These are phyloP conservation scores for Botrytis fabae DNA, from an alignment of 2,329 filamentous ascomycete species.

Conservation along the genomic window DNA sequence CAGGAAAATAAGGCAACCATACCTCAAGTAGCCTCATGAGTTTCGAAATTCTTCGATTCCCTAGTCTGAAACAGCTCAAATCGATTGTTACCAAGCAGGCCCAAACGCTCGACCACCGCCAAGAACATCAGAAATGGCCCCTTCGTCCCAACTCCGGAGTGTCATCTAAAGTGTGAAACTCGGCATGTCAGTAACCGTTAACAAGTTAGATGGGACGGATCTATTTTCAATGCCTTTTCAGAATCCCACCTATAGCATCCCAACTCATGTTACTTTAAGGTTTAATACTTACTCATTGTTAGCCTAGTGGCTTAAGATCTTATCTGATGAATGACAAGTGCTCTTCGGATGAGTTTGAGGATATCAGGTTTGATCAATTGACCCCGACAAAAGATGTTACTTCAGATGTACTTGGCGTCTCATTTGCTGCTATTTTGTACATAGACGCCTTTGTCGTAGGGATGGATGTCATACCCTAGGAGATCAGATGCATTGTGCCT, in stretches of 20 bases:
- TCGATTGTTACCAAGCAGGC: not conserved
- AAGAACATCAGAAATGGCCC: not conserved
- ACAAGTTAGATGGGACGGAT: not conserved
- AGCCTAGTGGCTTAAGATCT: not conserved
- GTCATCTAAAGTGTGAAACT: conserved; percentile 21
- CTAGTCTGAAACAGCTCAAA: not conserved
- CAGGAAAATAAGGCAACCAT: not conserved
- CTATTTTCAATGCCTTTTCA: not conserved
- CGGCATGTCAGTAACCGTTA: not conserved
- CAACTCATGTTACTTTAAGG: not conserved
- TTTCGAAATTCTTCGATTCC: conserved; percentile 11
- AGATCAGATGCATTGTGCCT: not conserved
- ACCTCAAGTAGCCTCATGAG: not conserved
- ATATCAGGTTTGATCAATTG: not conserved
- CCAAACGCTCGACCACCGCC: conserved; percentile 2
- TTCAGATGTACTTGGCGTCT: conserved; percentile 4
- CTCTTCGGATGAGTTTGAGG: conserved; percentile 1
- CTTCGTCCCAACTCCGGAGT: not conserved
- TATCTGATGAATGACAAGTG: conserved; percentile 3
- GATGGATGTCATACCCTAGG: not conserved
- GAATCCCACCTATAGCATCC: not conserved
- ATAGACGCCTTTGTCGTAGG: not conserved
- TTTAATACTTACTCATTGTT: conserved; percentile 3
- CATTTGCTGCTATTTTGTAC: conserved; percentile 6
- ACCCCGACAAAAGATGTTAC: not conserved